Conservation (phyloP, 2,329 filamentous ascomycete species). For the Diaporthe eres region DNA sequence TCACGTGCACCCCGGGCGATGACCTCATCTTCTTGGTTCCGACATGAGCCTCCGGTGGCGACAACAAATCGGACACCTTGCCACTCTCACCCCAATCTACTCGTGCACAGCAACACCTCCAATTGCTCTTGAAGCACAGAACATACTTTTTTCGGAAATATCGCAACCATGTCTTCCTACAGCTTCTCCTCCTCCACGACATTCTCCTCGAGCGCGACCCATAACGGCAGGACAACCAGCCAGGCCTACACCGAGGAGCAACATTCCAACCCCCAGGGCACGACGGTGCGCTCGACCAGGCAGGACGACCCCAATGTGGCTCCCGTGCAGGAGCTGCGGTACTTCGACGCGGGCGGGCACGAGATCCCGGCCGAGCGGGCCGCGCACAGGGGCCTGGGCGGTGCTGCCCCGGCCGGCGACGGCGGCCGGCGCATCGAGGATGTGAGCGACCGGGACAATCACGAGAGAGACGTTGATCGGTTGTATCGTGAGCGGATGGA, state of each 20-base stretch:
- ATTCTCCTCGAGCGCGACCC: conserved; percentile 23
- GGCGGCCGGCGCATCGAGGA: conserved; percentile 31
- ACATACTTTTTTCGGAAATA: no score
- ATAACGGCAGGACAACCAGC: conserved; percentile 17
- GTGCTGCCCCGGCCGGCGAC: background rate
- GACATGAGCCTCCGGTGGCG: background rate
- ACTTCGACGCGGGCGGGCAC: conserved; percentile 31
- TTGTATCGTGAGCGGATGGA: conserved; percentile 67
- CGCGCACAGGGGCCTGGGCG: conserved; percentile 1
- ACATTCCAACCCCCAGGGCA: conserved; percentile 28
- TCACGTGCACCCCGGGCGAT: conserved; percentile 31
- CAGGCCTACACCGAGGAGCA: conserved; percentile 36
- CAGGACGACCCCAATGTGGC: conserved; percentile 17
- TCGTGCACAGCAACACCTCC: background rate
- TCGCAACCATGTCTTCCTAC: conserved; percentile 16
- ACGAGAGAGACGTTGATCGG: background rate
- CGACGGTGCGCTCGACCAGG: conserved; percentile 16
- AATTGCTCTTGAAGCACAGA: no score
- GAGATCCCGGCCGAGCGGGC: conserved; percentile 27
- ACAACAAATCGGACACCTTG: background rate
- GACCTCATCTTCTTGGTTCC: background rate
- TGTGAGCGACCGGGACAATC: background rate
- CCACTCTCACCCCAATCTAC: background rate
- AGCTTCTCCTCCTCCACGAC: conserved; percentile 30
- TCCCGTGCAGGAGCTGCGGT: conserved; percentile 16